A percentile compares a stretch with the other conserved stretches of the same genome.
Conservation (phyloP, 148 eudicot species). For the Camellia sinensis region DNA sequence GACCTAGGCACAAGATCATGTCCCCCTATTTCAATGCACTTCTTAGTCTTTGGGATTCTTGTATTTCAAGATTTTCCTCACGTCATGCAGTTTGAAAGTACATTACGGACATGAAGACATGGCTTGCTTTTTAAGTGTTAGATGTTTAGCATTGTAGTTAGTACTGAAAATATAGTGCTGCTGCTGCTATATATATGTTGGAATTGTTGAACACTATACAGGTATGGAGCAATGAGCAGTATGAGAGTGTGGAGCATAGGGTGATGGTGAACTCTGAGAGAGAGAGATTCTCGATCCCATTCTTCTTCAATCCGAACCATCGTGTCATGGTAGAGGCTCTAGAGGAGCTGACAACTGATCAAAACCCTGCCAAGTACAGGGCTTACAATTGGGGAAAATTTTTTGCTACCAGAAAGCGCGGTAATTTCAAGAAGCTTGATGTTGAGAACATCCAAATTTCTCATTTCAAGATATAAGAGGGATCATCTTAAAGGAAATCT, state of each 20-base stretch:
- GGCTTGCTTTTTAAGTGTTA: too few relatives aligned
- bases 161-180: too few relatives aligned
- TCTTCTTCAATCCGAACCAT: constrained; percentile 52
- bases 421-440: constrained; percentile 64
- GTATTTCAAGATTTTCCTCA: too few relatives aligned
- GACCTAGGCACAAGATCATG: too few relatives aligned
- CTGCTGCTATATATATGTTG: too few relatives aligned
- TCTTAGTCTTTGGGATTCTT: too few relatives aligned
- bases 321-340: constrained; percentile 51
- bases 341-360: constrained; percentile 38
- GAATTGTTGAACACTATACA: constrained; percentile 8
- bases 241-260: constrained; percentile 67
- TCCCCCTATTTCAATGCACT: too few relatives aligned
- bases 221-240: constrained; percentile 76
- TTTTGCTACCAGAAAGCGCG: constrained; percentile 37
- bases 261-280: constrained; percentile 49
- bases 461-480: constrained; percentile 32
- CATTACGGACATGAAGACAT: too few relatives aligned
- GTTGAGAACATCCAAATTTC: constrained; percentile 58
- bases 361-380: constrained; percentile 48
- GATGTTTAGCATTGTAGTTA: too few relatives aligned
- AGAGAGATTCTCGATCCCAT: constrained; percentile 57
- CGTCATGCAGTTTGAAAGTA: too few relatives aligned
- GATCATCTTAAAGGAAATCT: neutral
- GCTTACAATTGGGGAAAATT: constrained; percentile 59